phyloP scores from a whole-genome alignment of 2,329 filamentous ascomycete genomes.

The Penicillium sp. region DNA sequence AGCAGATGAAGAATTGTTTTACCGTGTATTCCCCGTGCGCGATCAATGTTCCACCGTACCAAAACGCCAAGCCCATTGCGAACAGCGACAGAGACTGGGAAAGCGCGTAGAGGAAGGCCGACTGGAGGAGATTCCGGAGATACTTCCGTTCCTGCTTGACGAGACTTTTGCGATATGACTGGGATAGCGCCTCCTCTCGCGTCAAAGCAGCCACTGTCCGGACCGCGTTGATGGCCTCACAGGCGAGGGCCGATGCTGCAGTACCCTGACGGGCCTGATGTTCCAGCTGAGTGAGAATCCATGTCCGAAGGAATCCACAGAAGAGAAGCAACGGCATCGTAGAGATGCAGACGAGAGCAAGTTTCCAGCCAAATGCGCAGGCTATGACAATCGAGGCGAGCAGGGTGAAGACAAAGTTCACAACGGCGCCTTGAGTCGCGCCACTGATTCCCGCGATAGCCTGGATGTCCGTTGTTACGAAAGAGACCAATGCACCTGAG shows the following conservation, averaged over 20 bases:
- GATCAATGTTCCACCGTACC: slow-evolving; percentile 60
- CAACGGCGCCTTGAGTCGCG: background rate
- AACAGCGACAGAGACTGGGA: slow-evolving; percentile 29
- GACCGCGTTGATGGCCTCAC: background rate
- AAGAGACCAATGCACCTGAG: slow-evolving; percentile 31
- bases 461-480: slow-evolving; percentile 48
- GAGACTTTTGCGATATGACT: background rate
- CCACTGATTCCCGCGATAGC: slow-evolving; percentile 17
- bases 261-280: background rate
- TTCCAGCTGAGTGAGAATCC: background rate
- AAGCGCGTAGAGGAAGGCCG: slow-evolving; percentile 25
- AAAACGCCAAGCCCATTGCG: slow-evolving; percentile 55
- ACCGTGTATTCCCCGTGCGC: slow-evolving; percentile 40
- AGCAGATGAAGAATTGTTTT: slow-evolving; percentile 48
- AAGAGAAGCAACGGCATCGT: background rate
- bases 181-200: background rate
- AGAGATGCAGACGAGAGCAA: background rate
- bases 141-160: background rate
- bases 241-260: background rate
- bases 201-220: background rate
- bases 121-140: background rate
- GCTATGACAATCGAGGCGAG: background rate
- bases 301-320: background rate
- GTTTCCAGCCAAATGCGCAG: background rate
- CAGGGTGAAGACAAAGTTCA: background rate